These are phyloP conservation scores for Tremella mesenterica DNA, from an alignment of 768 basidiomycete species.

Conservation along the genomic window DNA sequence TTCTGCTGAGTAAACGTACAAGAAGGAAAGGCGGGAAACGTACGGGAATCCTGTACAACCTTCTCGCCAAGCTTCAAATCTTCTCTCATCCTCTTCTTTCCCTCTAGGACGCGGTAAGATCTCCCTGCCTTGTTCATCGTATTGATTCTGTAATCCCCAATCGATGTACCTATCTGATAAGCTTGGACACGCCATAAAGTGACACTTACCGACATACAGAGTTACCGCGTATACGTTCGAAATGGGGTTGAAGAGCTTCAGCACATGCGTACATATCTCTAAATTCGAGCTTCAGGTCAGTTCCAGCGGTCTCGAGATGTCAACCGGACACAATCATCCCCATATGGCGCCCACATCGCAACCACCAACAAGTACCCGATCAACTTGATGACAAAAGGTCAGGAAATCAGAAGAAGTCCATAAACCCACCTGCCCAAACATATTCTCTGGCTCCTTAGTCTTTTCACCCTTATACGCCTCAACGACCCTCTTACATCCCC, in stretches of 20 bases:
- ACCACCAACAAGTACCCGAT: not conserved
- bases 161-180: slow-evolving; percentile 32
- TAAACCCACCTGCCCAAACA: slow-evolving; percentile 39
- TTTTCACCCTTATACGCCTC: slow-evolving; percentile 25
- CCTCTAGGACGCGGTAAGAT: slow-evolving; percentile 37
- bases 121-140: slow-evolving; percentile 37
- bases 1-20: not conserved
- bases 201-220: slow-evolving; percentile 31
- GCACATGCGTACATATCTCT: slow-evolving; percentile 45
- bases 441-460: slow-evolving; percentile 43
- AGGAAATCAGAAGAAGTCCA: not conserved
- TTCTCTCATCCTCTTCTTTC: slow-evolving; percentile 30
- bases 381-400: not conserved
- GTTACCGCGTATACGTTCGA: slow-evolving; percentile 44
- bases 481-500: slow-evolving; percentile 38
- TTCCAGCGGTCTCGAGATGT: no score
- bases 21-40: slow-evolving; percentile 13
- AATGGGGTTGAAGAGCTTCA: slow-evolving; percentile 40
- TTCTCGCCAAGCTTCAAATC: slow-evolving; percentile 38
- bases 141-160: slow-evolving; percentile 45
- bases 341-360: not conserved
- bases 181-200: not conserved
- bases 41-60: slow-evolving; percentile 46
- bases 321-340: no score
- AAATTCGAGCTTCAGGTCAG: slow-evolving; percentile 32